Evolutionary conservation across 768 basidiomycete genomes (phyloP), one percentile per base, ranked within the genome.

Genomic region (Boletus huronensis): DNA sequence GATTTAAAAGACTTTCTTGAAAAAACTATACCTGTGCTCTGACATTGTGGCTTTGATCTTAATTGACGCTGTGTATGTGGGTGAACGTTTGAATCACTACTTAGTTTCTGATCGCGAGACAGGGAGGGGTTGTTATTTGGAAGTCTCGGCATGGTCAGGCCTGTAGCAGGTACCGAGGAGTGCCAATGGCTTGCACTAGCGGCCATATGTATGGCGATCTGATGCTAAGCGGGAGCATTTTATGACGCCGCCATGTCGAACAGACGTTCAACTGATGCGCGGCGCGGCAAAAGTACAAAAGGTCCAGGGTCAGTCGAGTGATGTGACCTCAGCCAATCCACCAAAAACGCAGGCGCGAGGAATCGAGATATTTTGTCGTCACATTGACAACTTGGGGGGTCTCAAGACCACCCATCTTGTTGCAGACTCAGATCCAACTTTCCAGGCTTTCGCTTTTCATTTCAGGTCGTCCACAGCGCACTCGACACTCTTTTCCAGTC

Each of bases 381-480:
- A 53, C 48, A 55, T 53, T 52, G 51, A 41, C 41, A 46, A 6
- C 39, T 35, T 49, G 66, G 61, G 66, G 67, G 65, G 64, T 66
- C 67, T 61, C 21, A 6, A 59, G 48, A 64, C 67, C 64, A 66
- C 67, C 65, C 60, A 3, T 32, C 9, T 46, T 8, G 47, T 48
- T 48, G 54, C 29, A 25, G 23, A 39, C 48, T n/a, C n/a, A n/a
- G n/a, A 16, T 60, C 46, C 17, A 3, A 13, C 42, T 23, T 50
- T 34, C 31, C 41, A 51, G 29, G 29, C 31, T 50, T 50, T 51
- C 34, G 5, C 39, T 47, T 39, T 42, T 46, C 31, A 19, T 39
- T 40, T 32, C 52, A 31, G 21, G 36, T 28, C 16, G n/a, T 28
- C 42, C 21, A 48, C 45, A 26, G 44, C 29, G 40, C 36, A 46